Conservation (phyloP, 2,329 filamentous ascomycete genomes). For the Trichoderma sp. region DNA sequence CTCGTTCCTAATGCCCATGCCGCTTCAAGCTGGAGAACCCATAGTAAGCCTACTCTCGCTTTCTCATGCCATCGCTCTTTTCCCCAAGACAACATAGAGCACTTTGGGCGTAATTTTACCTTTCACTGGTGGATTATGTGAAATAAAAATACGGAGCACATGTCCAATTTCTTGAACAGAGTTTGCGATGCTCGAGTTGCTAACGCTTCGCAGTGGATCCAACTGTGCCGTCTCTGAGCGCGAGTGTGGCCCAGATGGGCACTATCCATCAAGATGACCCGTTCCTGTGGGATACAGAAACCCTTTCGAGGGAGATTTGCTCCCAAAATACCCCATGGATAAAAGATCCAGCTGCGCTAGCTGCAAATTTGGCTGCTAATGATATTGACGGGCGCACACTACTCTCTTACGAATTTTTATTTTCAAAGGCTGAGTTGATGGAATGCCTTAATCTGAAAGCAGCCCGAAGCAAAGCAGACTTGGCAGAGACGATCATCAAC, state of each 20-base stretch:
- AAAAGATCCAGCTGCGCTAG: constrained; percentile 55
- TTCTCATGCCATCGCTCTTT: not conserved
- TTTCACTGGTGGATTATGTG: not conserved
- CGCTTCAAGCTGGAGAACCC: not conserved
- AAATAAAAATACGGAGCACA: not conserved
- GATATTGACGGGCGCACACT: constrained; percentile 68
- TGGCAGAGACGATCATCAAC: constrained; percentile 61
- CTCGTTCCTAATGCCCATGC: constrained; percentile 15
- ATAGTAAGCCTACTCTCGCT: constrained; percentile 5
- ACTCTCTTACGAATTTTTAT: constrained; percentile 59
- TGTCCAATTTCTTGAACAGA: not conserved
- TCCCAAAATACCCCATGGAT: constrained; percentile 55
- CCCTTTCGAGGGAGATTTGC: constrained; percentile 69
- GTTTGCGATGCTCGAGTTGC: not conserved
- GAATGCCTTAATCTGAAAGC: constrained; percentile 60
- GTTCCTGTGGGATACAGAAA: constrained; percentile 71
- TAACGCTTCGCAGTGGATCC: constrained; percentile 19
- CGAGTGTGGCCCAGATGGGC: constrained; percentile 36
- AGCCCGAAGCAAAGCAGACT: constrained; percentile 59
- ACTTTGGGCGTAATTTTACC: not conserved
- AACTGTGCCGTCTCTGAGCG: constrained; percentile 5
- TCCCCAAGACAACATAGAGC: not conserved
- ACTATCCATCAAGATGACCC: constrained; percentile 59
- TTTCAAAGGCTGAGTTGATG: constrained; percentile 54
- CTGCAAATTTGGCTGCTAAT: constrained; percentile 60